Conservation (phyloP, 1,139 yeast genomes). For the Martiniozyma asiatica region DNA sequence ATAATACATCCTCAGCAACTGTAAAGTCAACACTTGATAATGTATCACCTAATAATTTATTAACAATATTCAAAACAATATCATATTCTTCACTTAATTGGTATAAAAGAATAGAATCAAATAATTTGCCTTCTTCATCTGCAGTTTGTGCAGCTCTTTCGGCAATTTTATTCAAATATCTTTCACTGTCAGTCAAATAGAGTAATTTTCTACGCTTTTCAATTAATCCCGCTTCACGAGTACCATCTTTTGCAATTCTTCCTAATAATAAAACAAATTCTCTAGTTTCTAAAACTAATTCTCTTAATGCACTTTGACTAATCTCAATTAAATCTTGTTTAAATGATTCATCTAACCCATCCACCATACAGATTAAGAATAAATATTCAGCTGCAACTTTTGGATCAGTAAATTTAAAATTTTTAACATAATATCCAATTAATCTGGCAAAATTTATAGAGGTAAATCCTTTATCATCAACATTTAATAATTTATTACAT, state of each 20-base stretch:
- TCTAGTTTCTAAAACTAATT: slow-evolving; percentile 74
- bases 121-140: slow-evolving; percentile 81
- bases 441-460: slow-evolving; percentile 48
- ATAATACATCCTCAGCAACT: slow-evolving; percentile 49
- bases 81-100: slow-evolving; percentile 85
- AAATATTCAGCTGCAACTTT: slow-evolving; percentile 84
- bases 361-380: slow-evolving; percentile 51
- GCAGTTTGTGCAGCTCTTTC: slow-evolving; percentile 81
- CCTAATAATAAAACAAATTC: slow-evolving; percentile 78
- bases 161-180: slow-evolving; percentile 55
- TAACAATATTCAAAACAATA: slow-evolving; percentile 68
- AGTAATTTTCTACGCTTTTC: slow-evolving; percentile 69
- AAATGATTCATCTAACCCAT: no score
- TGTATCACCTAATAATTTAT: slow-evolving; percentile 68
- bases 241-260: slow-evolving; percentile 64
- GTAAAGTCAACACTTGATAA: no score
- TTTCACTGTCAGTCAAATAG: slow-evolving; percentile 40
- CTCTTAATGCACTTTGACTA: no score
- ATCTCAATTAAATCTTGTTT: slow-evolving; percentile 30
- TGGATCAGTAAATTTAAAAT: slow-evolving; percentile 79
- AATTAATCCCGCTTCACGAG: slow-evolving; percentile 71
- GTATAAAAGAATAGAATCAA: slow-evolving; percentile 76
- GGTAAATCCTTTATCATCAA: slow-evolving; percentile 27
- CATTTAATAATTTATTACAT: slow-evolving; percentile 24
- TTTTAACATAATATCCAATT: slow-evolving; percentile 62